These are phyloP conservation scores for Alternaria gaisen DNA, from an alignment of 2,329 filamentous ascomycete species.

Conservation along the genomic window DNA sequence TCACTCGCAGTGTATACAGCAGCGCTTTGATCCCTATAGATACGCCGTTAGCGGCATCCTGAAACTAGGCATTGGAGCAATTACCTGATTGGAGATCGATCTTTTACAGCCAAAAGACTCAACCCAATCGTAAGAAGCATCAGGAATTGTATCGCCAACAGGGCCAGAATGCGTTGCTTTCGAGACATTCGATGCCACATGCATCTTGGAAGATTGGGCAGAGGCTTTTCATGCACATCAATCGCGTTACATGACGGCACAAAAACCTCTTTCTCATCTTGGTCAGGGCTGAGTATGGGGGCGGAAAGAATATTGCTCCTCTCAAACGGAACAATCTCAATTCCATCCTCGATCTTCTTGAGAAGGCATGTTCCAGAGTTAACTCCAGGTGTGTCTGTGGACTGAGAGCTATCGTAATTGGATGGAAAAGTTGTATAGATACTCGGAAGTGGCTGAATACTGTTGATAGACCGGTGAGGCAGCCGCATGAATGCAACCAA, in stretches of 20 bases:
- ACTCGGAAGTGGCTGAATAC: slow-evolving; percentile 37
- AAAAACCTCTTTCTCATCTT: slow-evolving; percentile 43
- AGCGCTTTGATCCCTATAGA: slow-evolving; percentile 6
- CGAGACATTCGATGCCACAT: slow-evolving; percentile 33
- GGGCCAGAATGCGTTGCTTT: slow-evolving; percentile 30
- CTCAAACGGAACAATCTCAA: slow-evolving; percentile 45
- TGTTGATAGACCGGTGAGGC: slow-evolving; percentile 34
- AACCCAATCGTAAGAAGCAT: slow-evolving; percentile 29
- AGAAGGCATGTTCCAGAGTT: slow-evolving; percentile 22
- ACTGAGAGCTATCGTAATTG: slow-evolving; percentile 16
- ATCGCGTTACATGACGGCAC: slow-evolving; percentile 11
- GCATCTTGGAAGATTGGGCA: slow-evolving; percentile 33
- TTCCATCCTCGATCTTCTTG: slow-evolving; percentile 36
- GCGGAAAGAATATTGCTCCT: slow-evolving; percentile 31
- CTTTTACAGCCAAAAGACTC: slow-evolving; percentile 23
- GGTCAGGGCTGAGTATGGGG: slow-evolving; percentile 37
- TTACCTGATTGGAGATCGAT: slow-evolving; percentile 17
- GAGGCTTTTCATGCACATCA: slow-evolving; percentile 27
- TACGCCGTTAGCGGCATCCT: not conserved
- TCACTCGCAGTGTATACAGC: slow-evolving; percentile 4
- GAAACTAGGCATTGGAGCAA: not conserved
- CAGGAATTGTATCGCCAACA: slow-evolving; percentile 32
- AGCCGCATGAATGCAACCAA: slow-evolving; percentile 32
- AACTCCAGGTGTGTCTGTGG: slow-evolving; percentile 16
- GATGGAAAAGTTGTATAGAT: slow-evolving; percentile 38